Evolutionary conservation across 176 grass and related monocot genomes (phyloP).

Genomic region (Paspalum vaginatum): DNA sequence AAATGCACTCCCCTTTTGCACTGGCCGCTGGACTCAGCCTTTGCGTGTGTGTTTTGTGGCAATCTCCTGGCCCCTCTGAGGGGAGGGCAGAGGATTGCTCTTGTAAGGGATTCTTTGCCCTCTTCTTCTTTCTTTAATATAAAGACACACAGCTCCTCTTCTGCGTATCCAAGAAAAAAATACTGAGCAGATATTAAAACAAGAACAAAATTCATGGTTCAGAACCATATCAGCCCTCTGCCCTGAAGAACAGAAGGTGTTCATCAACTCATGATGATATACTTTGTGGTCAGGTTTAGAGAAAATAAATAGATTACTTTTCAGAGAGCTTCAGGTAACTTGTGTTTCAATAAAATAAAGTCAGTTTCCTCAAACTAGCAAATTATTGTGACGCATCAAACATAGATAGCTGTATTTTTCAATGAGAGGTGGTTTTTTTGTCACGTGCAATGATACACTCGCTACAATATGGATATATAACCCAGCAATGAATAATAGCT

Average conservation of each 20-base stretch:
- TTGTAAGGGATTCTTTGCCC: no score
- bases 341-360: conserved; percentile 14
- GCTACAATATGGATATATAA: background rate
- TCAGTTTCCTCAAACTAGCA: conserved; percentile 25
- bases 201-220: background rate
- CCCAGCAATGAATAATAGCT: background rate
- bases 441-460: background rate
- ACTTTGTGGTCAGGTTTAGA: background rate
- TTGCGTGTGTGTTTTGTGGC: no score
- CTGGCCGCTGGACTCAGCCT: no score
- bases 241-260: background rate
- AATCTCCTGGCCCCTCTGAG: no score
- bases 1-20: no score
- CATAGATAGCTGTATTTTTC: background rate
- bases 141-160: no score
- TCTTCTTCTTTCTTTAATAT: no score
- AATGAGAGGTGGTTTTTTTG: background rate
- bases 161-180: background rate
- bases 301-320: conserved; percentile 31
- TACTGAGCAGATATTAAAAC: conserved; percentile 13
- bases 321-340: conserved; percentile 13
- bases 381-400: conserved; percentile 4
- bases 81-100: no score
- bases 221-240: background rate
- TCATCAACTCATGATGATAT: background rate